These are phyloP conservation scores for Cladophialophora carrionii DNA, from an alignment of 2,329 filamentous ascomycete species.

Conservation along the genomic window DNA sequence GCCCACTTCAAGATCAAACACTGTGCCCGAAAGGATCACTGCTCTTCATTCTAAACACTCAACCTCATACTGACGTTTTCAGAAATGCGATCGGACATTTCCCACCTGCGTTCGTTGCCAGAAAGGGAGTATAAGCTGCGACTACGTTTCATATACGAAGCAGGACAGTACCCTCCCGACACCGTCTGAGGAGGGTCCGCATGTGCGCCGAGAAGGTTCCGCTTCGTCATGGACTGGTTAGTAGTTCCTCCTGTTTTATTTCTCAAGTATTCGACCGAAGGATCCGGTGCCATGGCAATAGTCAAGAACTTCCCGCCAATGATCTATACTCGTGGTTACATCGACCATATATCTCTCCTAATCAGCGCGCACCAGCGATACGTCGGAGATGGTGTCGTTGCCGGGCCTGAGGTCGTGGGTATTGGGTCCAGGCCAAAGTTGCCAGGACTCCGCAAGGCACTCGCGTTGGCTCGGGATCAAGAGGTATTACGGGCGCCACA, in stretches of 20 bases:
- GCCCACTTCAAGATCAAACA: background rate
- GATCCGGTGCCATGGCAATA: background rate
- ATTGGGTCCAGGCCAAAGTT: background rate
- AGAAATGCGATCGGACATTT: constrained; percentile 38
- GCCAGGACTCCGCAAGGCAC: background rate
- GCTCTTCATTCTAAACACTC: background rate
- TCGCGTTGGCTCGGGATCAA: background rate
- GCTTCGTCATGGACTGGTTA: constrained; percentile 29
- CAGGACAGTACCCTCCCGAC: constrained; percentile 23
- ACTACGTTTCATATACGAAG: constrained; percentile 37
- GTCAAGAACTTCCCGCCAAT: background rate
- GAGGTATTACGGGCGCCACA: background rate
- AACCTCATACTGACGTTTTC: background rate
- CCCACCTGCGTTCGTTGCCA: constrained; percentile 38
- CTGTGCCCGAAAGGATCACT: background rate
- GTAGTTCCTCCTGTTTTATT: background rate
- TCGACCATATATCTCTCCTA: background rate
- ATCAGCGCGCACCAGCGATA: background rate
- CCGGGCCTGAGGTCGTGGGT: background rate
- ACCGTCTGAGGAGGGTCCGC: constrained; percentile 27
- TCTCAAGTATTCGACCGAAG: background rate
- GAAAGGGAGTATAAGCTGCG: constrained; percentile 36
- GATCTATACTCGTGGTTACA: background rate
- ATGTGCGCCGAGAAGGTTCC: constrained; percentile 26
- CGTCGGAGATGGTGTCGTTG: background rate